Evolutionary conservation across 1,139 yeast genomes (phyloP).

Genomic region (Geotrichum reessii): DNA sequence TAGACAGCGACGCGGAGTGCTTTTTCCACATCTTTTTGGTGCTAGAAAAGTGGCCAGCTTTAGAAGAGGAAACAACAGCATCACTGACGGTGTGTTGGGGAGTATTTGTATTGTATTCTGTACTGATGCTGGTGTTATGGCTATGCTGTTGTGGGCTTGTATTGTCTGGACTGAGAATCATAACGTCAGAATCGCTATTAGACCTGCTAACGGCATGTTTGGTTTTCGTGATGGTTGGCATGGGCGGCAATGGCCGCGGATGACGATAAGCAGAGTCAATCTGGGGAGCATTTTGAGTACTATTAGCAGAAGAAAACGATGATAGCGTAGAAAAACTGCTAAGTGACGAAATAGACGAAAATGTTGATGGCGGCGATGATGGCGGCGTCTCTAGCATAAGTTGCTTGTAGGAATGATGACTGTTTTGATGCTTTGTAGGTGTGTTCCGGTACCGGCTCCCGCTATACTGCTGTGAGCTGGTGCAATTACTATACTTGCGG

Average conservation of each 20-base stretch:
- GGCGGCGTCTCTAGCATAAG: background rate
- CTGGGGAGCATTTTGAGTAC: background rate
- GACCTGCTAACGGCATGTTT: background rate
- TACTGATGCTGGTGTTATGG: background rate
- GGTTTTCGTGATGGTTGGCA: background rate
- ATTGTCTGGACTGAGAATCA: background rate
- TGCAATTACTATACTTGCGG: background rate
- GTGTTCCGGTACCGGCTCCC: background rate
- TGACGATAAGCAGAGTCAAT: background rate
- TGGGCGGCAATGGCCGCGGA: background rate
- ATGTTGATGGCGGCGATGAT: background rate
- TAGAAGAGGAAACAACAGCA: background rate
- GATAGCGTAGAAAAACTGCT: conserved; percentile 9
- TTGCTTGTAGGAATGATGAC: background rate
- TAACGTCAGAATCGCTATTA: background rate
- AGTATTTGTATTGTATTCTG: background rate
- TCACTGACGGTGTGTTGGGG: background rate
- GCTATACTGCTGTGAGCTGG: conserved; percentile 1
- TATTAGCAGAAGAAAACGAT: conserved; percentile 11
- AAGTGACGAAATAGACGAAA: background rate
- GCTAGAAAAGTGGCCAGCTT: background rate
- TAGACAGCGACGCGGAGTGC: background rate
- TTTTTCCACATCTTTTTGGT: background rate
- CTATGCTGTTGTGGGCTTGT: background rate
- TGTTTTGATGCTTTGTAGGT: background rate